Evolutionary conservation across 1,139 yeast genomes (phyloP), one percentile per base, ranked within the genome.

Genomic region (Nakaseomyces delphensis): DNA sequence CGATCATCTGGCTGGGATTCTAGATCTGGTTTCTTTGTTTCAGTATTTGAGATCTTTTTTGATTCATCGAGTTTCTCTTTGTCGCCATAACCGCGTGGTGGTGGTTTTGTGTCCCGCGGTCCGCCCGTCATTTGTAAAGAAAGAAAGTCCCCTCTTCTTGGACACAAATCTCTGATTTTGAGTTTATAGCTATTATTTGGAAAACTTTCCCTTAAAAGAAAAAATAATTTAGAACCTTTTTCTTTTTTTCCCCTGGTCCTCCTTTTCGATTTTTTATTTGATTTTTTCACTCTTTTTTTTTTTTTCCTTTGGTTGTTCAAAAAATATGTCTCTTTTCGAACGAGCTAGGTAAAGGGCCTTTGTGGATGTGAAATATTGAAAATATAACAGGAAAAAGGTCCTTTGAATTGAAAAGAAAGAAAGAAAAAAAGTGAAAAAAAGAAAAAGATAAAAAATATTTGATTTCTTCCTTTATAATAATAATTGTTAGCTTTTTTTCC

Each of bases 231-330:
- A n/a, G n/a, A n/a, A 31, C 35, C 18, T 31, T 31, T 31, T 31
- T 31, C 35, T 31, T 31, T 31, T 31, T 31, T n/a, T n/a, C n/a
- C n/a, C 23, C 13, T 18, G 16, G 35, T 31, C 23, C 35, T 31
- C 23, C 35, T 31, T 18, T 16, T 19, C 18, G 11, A 25, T 25
- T 29, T 29, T 15, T 29, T 14, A 14, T 11, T 11, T 18, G 11
- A 16, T 18, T 31, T 19, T 31, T 14, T 27, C 14, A 10, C 14
- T 11, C 13, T 11, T 31, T 23, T 16, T 16, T 31, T 25, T 25
- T 25, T 25, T 25, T 25, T 25, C 28, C n/a, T 25, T 10, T 25
- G 28, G 3, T 25, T 25, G 28, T 25, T 25, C 28, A 25, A 10
- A 25, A 21, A 21, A 25, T 25, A 13, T 25, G 28, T 25, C 28